phyloP scores from a whole-genome alignment of 306 rosid species.

The Fragaria ananassa region DNA sequence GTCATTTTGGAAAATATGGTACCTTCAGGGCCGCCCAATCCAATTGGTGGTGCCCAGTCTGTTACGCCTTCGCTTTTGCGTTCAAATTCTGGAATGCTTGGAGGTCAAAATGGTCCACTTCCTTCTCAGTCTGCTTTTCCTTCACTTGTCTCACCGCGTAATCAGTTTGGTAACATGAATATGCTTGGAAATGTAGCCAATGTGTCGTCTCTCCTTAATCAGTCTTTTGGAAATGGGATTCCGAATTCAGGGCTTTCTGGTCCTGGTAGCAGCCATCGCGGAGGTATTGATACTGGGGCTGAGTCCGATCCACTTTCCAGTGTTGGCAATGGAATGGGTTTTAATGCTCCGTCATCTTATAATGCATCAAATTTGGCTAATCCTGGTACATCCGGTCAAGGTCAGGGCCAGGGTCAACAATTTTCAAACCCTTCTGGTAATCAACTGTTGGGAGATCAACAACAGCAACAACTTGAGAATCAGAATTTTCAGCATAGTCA shows the following conservation, averaged over 20 bases:
- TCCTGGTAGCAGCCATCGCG: slow-evolving; percentile 72
- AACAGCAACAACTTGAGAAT: slow-evolving; percentile 75
- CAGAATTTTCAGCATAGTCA: slow-evolving; percentile 78
- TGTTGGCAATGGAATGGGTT: slow-evolving; percentile 71
- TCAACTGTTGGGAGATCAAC: slow-evolving; percentile 76
- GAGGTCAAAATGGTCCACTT: slow-evolving; percentile 73
- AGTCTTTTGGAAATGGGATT: slow-evolving; percentile 68
- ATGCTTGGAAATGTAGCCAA: slow-evolving; percentile 79
- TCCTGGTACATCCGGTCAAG: slow-evolving; percentile 69
- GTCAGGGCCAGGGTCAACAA: slow-evolving; percentile 63
- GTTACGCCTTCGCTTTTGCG: slow-evolving; percentile 77
- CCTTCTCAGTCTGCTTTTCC: slow-evolving; percentile 72
- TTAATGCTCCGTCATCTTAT: slow-evolving; percentile 56
- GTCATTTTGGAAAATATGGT: slow-evolving; percentile 57
- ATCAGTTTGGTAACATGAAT: slow-evolving; percentile 64
- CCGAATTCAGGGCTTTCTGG: slow-evolving; percentile 65
- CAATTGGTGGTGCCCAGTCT: slow-evolving; percentile 83
- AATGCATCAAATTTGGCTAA: slow-evolving; percentile 60
- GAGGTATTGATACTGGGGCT: slow-evolving; percentile 63
- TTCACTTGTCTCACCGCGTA: slow-evolving; percentile 69
- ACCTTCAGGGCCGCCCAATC: slow-evolving; percentile 86
- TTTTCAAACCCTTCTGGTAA: slow-evolving; percentile 63
- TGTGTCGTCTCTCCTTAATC: slow-evolving; percentile 75
- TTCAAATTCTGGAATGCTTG: slow-evolving; percentile 82
- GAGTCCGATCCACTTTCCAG: slow-evolving; percentile 70